A percentile compares a stretch with the other conserved stretches of the same genome.
These are phyloP conservation scores for Xylariaceae sp. DNA, from an alignment of 2,329 filamentous ascomycete species.

Conservation along the genomic window DNA sequence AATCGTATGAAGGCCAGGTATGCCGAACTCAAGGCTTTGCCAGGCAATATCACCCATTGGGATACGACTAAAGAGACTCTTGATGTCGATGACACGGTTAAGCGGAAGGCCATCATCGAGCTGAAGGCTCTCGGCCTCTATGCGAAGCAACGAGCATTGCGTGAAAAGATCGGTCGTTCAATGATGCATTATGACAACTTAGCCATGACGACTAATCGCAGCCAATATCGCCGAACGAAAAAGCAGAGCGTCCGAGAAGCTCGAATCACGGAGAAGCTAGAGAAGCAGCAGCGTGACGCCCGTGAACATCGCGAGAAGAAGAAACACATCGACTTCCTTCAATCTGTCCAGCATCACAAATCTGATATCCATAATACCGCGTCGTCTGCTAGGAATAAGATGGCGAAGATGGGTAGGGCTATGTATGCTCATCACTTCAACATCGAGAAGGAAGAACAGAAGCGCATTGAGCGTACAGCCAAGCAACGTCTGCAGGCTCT, in stretches of 20 bases:
- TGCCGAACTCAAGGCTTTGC: conserved; percentile 80
- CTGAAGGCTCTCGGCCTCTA: conserved; percentile 91
- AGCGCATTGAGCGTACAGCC: conserved; percentile 93
- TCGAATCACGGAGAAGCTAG: conserved; percentile 96
- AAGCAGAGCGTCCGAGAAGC: conserved; percentile 96
- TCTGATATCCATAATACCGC: conserved; percentile 76
- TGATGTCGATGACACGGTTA: conserved; percentile 79
- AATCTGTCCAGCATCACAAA: conserved; percentile 82
- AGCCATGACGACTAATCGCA: conserved; percentile 94
- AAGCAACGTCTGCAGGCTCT: conserved; percentile 99
- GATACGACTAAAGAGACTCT: conserved; percentile 73
- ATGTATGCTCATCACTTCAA: conserved; percentile 92
- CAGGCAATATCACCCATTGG: conserved; percentile 87
- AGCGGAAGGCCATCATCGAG: conserved; percentile 90
- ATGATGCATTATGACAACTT: conserved; percentile 97
- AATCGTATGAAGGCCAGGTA: conserved; percentile 89
- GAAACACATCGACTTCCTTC: conserved; percentile 91
- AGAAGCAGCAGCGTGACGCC: conserved; percentile 97
- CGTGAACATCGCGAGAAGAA: conserved; percentile 97
- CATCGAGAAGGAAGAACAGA: conserved; percentile 99
- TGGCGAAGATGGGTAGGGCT: conserved; percentile 84
- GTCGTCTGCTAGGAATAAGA: conserved; percentile 71
- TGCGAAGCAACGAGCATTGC: conserved; percentile 83
- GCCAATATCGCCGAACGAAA: conserved; percentile 91
- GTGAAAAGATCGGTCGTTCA: conserved; percentile 85